A percentile compares a stretch with the other conserved stretches of the same genome.
These are phyloP conservation scores for Croton setiger DNA, from an alignment of 441 rosid species.

Conservation along the genomic window DNA sequence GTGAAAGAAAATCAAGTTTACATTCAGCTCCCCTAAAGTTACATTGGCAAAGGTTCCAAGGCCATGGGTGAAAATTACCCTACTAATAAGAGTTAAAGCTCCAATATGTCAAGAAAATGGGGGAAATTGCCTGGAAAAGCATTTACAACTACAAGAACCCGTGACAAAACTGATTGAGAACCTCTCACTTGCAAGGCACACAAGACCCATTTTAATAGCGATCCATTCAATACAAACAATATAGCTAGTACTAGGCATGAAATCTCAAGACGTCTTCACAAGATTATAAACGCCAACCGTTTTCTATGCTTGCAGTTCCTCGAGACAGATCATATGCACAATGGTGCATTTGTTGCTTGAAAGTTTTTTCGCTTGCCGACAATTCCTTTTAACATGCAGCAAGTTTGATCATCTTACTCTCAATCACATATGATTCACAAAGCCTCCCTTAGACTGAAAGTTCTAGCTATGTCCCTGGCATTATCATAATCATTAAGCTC, in stretches of 20 bases:
- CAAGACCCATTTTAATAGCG: not conserved
- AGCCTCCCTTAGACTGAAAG: slow-evolving; percentile 81
- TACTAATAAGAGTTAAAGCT: not conserved
- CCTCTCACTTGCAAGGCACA: not conserved
- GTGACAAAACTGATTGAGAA: not conserved
- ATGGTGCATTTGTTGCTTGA: not conserved
- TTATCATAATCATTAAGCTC: slow-evolving; percentile 83
- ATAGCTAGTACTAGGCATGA: not conserved
- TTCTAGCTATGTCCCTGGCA: slow-evolving; percentile 70
- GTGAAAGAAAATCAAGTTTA: no score
- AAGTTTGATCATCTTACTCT: not conserved
- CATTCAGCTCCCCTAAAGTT: no score
- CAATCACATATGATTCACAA: slow-evolving; percentile 34
- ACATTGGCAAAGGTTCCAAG: no score
- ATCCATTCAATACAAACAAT: not conserved
- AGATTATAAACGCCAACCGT: no score
- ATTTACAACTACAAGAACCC: not conserved
- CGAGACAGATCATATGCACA: not conserved
- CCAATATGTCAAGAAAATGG: not conserved
- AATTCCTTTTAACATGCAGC: not conserved
- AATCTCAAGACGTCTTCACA: no score
- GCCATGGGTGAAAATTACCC: no score
- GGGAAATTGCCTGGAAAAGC: not conserved
- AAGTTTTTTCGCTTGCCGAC: not conserved
- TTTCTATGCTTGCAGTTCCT: not conserved